phyloP scores from a whole-genome alignment of 345 rosid species.

The thale cress (Arabidopsis thaliana) region DNA sequence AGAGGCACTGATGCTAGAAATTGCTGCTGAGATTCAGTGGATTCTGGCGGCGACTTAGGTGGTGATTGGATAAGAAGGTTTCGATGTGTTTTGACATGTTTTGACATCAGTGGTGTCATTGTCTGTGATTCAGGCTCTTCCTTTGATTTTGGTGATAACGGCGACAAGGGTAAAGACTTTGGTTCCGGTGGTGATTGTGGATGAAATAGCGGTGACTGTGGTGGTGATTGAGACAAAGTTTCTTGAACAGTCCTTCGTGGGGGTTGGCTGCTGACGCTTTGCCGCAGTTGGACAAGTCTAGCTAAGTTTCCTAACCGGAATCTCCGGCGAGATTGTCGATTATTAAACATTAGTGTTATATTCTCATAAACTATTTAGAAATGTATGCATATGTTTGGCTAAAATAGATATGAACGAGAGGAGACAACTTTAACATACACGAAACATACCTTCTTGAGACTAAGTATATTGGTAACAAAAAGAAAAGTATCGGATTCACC shows the following conservation, averaged over 20 bases:
- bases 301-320: slow-evolving; percentile 46
- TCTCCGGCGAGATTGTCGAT: slow-evolving; percentile 41
- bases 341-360: slow-evolving; percentile 33
- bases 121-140: slow-evolving; percentile 4
- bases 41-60: neutral
- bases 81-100: neutral
- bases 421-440: slow-evolving; percentile 32
- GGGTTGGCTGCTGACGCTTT: slow-evolving; percentile 32
- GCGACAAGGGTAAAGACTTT: neutral
- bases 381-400: slow-evolving; percentile 1
- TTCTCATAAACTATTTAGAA: neutral
- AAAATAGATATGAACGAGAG: slow-evolving; percentile 2
- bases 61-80: slow-evolving; percentile 8
- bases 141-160: slow-evolving; percentile 12
- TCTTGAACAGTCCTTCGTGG: slow-evolving; percentile 21
- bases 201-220: slow-evolving; percentile 3
- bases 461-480: slow-evolving; percentile 17
- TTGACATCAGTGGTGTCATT: neutral
- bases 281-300: slow-evolving; percentile 43
- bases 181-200: neutral
- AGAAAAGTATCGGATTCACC: slow-evolving; percentile 37
- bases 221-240: slow-evolving; percentile 30
- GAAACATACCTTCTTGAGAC: slow-evolving; percentile 24
- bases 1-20: neutral
- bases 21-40: neutral